Base-by-base conservation (phyloP, 176 grass and related monocot species). In the Metroxylon sagu region DNA sequence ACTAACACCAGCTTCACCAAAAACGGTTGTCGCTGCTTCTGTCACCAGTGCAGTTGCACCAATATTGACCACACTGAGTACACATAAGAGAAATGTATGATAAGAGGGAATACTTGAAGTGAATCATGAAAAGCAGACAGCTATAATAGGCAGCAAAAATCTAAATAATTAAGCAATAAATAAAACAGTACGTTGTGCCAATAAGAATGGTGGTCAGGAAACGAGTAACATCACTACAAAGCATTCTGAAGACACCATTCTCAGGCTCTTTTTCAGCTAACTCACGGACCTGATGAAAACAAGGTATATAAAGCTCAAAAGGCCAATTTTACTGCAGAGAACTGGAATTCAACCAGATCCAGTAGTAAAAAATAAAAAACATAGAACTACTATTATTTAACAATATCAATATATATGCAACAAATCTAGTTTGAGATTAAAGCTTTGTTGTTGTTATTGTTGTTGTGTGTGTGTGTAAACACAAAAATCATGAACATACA, bases 151-250 rank as follows among this genome's bases (percentile, higher is more conserved):
- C 49, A 5, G 49, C 8, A 67, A 76, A 49, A 64, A 27, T 19
- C 19, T 2, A 54, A 48, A 71, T 65, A 54, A 21, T 61, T 26
- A 65, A 54, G 26, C 15, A 71, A 74, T n/a, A 67, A 29, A 74
- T 25, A 68, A 53, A 76, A 83, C 12, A 43, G 31, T 90, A 90
- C 86, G 93, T 98, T 50, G 93, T 98, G 71, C 93, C 93, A 68
- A 92, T 98, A 62, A 98, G 87, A 78, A 98, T 98, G 19, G 93
- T 98, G 29, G 93, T 98, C 58, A 92, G 73, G 53, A 92, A 98
- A 50, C 93, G 93, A 76, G 87, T 98, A 39, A 98, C 88, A 68
- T 98, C 84, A 79, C 60, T 77, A 48, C 84, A 81, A 62, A 98
- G 93, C 93, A 98, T 92, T 92, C 63, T 98, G 76, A 98, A 92